Base-by-base conservation (phyloP, 179 eudicot genomes). In the Spinacia oleracea region DNA sequence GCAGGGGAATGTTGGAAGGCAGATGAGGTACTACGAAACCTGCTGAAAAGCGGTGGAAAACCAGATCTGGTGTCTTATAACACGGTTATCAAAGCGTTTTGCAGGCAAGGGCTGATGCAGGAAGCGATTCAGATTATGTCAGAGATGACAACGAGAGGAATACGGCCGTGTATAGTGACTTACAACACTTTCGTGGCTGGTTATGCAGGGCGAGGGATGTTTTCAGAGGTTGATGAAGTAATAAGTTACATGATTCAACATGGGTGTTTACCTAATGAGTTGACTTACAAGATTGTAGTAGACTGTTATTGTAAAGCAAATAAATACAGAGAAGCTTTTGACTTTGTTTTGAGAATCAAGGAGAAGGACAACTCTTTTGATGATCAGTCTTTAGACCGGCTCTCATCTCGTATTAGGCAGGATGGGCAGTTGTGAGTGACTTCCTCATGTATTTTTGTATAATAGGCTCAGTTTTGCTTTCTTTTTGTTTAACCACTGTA, bases 1-100 rank as follows among this genome's bases (percentile, higher is more conserved):
- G 79, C 89, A 0, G 95, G 97, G 16, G 91, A 91, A 34, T 91
- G 97, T 78, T 93, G 94, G 94, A 93, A 90, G 82, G 98, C 98
- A 3, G 95, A 91, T 58, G 97, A 93, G 78, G 80, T 93, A 38
- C 81, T 95, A 68, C 86, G 85, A 66, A 73, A 80, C 21, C 73
- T 95, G 14, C 86, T 86, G 31, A 83, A 80, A 63, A 70, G 76
- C 4, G 88, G 93, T 34, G 87, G 85, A 60, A 89, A 86, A 51
- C 93, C 98, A 0, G 97, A 95, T 81, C 91, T 89, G 32, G 92
- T 95, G 40, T 91, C 97, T 8, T 94, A 90, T 63, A 94, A 93
- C 83, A 93, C 97, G 0, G 97, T 94, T 45, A 94, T 94, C 70
- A 94, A 94, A 82, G 98, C 86, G 60, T 95, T 93, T 68, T 93